phyloP scores from a whole-genome alignment of 2,329 filamentous ascomycete species.

The Monilinia fructicola region DNA sequence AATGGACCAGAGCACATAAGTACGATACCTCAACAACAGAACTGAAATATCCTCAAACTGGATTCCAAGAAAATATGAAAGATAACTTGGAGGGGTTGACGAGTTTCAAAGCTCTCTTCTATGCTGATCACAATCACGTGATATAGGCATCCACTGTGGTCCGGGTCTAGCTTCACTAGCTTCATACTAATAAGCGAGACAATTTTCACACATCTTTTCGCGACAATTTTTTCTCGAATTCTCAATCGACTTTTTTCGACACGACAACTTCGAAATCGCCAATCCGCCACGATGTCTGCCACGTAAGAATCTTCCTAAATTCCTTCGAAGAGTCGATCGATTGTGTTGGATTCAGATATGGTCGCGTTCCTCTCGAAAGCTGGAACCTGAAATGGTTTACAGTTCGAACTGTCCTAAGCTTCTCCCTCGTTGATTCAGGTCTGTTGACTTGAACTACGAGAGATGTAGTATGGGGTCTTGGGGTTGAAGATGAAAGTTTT shows the following conservation, averaged over 20 bases:
- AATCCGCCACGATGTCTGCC: slow-evolving; percentile 55
- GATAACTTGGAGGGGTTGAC: slow-evolving; percentile 54
- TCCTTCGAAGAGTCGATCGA: slow-evolving; percentile 35
- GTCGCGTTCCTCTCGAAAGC: slow-evolving; percentile 74
- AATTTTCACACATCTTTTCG: slow-evolving; percentile 17
- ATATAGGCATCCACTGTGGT: not conserved
- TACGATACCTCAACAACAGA: not conserved
- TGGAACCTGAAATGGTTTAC: slow-evolving; percentile 57
- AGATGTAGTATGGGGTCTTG: slow-evolving; percentile 71
- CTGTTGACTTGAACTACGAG: slow-evolving; percentile 53
- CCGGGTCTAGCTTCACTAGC: slow-evolving; percentile 5
- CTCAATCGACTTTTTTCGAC: slow-evolving; percentile 23
- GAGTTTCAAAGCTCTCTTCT: not conserved
- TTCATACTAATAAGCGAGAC: slow-evolving; percentile 11
- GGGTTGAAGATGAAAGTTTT: slow-evolving; percentile 67
- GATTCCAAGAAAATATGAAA: not conserved
- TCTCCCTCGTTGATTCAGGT: slow-evolving; percentile 57
- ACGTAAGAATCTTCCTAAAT: slow-evolving; percentile 38
- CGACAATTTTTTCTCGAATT: slow-evolving; percentile 4
- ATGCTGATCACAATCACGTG: not conserved
- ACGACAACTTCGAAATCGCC: slow-evolving; percentile 42
- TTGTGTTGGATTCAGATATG: slow-evolving; percentile 50
- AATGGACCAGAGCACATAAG: not conserved
- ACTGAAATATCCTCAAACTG: not conserved
- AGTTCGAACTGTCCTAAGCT: slow-evolving; percentile 75